A percentile compares a stretch with the other conserved stretches of the same genome.
These are phyloP conservation scores for Crinitomyces ghanaensis DNA, from an alignment of 805 yeast genomes.

Conservation along the genomic window DNA sequence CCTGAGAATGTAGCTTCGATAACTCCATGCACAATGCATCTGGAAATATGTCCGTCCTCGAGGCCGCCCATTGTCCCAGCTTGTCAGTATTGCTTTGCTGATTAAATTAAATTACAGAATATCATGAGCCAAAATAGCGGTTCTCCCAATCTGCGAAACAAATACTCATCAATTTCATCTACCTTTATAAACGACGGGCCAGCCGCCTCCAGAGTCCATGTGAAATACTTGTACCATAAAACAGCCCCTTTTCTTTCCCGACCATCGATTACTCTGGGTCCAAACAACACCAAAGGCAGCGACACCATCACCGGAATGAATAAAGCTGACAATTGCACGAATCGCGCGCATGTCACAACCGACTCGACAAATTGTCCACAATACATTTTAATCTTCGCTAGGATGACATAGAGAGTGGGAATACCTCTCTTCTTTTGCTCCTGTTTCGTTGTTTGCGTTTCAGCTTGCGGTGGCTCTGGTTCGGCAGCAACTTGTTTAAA, in stretches of 20 bases:
- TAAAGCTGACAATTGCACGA: constrained; percentile 51
- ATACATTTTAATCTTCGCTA: too few relatives aligned
- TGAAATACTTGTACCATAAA: constrained; percentile 58
- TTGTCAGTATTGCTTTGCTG: constrained; percentile 32
- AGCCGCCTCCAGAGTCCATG: constrained; percentile 63
- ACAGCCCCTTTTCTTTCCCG: constrained; percentile 49
- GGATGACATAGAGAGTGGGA: too few relatives aligned
- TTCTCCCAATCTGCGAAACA: constrained; percentile 6
- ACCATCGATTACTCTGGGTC: constrained; percentile 27
- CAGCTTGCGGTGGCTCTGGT: too few relatives aligned
- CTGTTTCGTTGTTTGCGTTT: too few relatives aligned
- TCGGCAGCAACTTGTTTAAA: too few relatives aligned
- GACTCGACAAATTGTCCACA: constrained; percentile 49
- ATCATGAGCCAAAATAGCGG: constrained; percentile 1
- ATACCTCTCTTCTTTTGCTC: too few relatives aligned
- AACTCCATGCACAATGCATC: constrained; percentile 65
- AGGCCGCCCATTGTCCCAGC: constrained; percentile 98
- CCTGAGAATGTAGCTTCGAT: constrained; percentile 70
- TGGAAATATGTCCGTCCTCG: constrained; percentile 88
- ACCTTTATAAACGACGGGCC: constrained; percentile 68
- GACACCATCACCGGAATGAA: constrained; percentile 58
- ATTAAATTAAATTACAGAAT: not conserved
- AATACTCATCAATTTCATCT: constrained; percentile 9
- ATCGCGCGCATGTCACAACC: constrained; percentile 51
- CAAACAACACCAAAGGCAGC: constrained; percentile 49